phyloP scores from a whole-genome alignment of 768 basidiomycete genomes.

The Trametes cinnabarina region DNA sequence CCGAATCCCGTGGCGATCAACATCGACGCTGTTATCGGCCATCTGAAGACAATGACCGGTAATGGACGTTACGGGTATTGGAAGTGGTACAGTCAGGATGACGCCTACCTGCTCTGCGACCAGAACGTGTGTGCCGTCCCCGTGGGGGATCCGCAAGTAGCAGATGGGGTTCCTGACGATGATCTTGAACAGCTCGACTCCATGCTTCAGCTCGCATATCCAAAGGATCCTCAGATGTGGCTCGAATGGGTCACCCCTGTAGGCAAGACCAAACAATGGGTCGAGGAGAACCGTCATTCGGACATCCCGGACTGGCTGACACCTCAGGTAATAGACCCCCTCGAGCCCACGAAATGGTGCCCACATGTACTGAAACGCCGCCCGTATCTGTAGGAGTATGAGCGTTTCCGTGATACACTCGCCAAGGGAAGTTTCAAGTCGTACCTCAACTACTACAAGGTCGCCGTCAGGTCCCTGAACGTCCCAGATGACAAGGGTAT shows the following conservation, averaged over 20 bases:
- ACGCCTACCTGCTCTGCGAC: not conserved
- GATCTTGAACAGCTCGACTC: constrained; percentile 35
- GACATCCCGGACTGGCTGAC: constrained; percentile 32
- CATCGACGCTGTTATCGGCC: constrained; percentile 25
- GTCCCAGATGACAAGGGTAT: constrained; percentile 28
- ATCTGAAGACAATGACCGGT: constrained; percentile 16
- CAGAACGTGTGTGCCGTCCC: not conserved
- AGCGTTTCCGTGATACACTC: constrained; percentile 22
- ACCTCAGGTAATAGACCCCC: constrained; percentile 36
- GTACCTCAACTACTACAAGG: constrained; percentile 39
- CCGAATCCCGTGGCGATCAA: constrained; percentile 27
- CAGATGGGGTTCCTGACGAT: not conserved
- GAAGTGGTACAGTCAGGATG: constrained; percentile 23
- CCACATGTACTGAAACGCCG: no score
- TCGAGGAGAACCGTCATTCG: constrained; percentile 26
- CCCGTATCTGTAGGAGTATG: constrained; percentile 17
- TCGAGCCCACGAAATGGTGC: no score
- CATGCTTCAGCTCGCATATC: constrained; percentile 35
- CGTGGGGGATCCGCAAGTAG: not conserved
- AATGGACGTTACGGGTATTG: constrained; percentile 40
- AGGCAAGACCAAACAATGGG: constrained; percentile 34
- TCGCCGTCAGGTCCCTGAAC: constrained; percentile 26
- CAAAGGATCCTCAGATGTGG: constrained; percentile 35
- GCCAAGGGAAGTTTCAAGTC: constrained; percentile 32
- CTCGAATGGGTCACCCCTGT: constrained; percentile 33